phyloP scores from a whole-genome alignment of 768 basidiomycete species.

The Hirschioporus abietinus region DNA sequence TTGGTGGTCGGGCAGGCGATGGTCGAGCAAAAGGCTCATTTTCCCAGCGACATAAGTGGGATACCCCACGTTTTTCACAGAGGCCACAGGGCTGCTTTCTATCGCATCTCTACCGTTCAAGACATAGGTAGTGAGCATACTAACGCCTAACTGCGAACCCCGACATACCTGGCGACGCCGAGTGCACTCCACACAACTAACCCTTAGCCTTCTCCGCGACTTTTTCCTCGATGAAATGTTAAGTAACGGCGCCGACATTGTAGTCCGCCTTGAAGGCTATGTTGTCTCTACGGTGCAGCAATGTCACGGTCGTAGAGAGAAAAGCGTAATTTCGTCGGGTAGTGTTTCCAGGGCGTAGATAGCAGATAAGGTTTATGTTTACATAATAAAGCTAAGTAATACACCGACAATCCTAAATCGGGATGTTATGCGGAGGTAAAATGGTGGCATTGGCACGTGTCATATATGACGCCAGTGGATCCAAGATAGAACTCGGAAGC shows the following conservation, averaged over 20 bases:
- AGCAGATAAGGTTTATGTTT: background rate
- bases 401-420: background rate
- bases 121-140: slow-evolving; percentile 9
- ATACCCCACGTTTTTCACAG: slow-evolving; percentile 24
- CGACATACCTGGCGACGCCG: slow-evolving; percentile 45
- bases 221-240: slow-evolving; percentile 28
- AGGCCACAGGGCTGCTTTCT: slow-evolving; percentile 25
- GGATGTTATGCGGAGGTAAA: background rate
- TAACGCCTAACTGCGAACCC: slow-evolving; percentile 5
- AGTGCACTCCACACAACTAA: slow-evolving; percentile 53
- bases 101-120: slow-evolving; percentile 42
- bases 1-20: slow-evolving; percentile 35
- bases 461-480: background rate
- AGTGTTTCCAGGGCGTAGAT: background rate
- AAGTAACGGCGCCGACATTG: background rate
- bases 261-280: background rate
- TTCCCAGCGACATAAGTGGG: slow-evolving; percentile 27
- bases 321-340: background rate
- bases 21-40: slow-evolving; percentile 37
- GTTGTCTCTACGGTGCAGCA: background rate
- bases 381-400: too few relatives aligned
- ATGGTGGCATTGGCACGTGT: background rate
- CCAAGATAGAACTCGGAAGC: background rate
- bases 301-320: background rate
- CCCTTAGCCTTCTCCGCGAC: slow-evolving; percentile 41